Evolutionary conservation across 805 yeast species (phyloP), one percentile per base, ranked within the genome.

Genomic region (Starmerella ratchasimensis): DNA sequence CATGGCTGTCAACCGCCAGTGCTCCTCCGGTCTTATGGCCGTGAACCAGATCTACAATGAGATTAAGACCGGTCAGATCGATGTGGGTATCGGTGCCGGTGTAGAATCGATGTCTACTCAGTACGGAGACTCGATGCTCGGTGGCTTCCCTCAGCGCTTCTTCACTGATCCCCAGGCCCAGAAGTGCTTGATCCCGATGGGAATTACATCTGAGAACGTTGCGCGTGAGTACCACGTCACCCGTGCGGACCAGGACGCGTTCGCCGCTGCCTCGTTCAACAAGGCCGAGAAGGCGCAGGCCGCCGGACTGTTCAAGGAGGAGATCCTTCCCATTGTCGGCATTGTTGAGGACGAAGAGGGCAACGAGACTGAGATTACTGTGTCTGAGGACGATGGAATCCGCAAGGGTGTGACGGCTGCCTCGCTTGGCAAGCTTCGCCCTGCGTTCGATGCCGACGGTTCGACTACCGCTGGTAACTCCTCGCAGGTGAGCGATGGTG

Each of bases 401-500:
- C 74, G 97, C 59, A 63, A 68, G 51, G 81, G 81, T 43, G 94
- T 83, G 43, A 83, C 94, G 30, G 73, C 84, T 28, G 74, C 71
- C 48, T 71, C 80, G 5, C 68, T 88, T 48, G 65, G 67, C 39
- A 83, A 77, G 59, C 63, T 88, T 51, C 76, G 68, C 61, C 93
- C 97, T 11, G 94, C 96, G 9, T 88, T 88, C 69, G 71, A 68
- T 52, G 69, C 72, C 44, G 76, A 76, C 48, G 97, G 97, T 43
- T 57, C 77, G 25, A 83, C 97, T 7, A 86, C 81, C 48, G 97
- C 97, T 24, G 97, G 97, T 52, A 88, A 88, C 60, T 82, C 97
- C 2, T 88, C 96, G 0, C 97, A 88, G 63, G 80, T 88, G 30
- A 75, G 93, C 20, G 97, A 88, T 57, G 97, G 97, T 55, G 95